Conservation (phyloP, 495 filamentous ascomycete genomes). For the Lophiotrema nucula region DNA sequence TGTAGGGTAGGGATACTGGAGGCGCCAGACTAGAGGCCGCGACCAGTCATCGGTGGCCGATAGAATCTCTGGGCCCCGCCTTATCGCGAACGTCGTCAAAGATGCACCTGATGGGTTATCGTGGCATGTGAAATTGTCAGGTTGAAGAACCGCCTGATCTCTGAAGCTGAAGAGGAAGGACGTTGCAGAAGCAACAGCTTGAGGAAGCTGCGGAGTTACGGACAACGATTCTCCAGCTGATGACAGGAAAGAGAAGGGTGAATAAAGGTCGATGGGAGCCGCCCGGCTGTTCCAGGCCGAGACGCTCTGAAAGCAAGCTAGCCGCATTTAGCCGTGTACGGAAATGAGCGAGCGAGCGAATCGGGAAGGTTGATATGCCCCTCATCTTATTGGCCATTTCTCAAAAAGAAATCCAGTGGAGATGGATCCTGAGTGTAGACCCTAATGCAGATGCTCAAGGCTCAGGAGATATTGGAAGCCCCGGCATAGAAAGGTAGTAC, state of each 20-base stretch:
- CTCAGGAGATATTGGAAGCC: too few relatives aligned
- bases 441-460: too few relatives aligned
- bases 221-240: too few relatives aligned
- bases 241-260: constrained; percentile 35
- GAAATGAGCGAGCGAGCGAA: constrained; percentile 1
- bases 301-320: constrained; percentile 2
- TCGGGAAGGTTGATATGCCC: constrained; percentile 3
- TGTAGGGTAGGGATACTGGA: background rate
- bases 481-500: too few relatives aligned
- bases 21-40: background rate
- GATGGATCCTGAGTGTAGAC: too few relatives aligned
- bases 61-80: constrained; percentile 2
- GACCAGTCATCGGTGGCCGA: background rate
- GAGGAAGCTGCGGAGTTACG: too few relatives aligned
- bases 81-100: constrained; percentile 7
- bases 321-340: constrained; percentile 18
- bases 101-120: constrained; percentile 15
- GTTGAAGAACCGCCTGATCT: constrained; percentile 13
- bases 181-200: too few relatives aligned
- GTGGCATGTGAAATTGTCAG: constrained; percentile 17
- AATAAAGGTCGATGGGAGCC: background rate
- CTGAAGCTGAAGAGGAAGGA: too few relatives aligned
- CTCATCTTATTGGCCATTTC: constrained; percentile 4
- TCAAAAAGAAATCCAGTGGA: too few relatives aligned
- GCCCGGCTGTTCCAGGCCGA: background rate